These are phyloP conservation scores for Phoma sp. DNA, from an alignment of 2,329 filamentous ascomycete genomes.

Conservation along the genomic window DNA sequence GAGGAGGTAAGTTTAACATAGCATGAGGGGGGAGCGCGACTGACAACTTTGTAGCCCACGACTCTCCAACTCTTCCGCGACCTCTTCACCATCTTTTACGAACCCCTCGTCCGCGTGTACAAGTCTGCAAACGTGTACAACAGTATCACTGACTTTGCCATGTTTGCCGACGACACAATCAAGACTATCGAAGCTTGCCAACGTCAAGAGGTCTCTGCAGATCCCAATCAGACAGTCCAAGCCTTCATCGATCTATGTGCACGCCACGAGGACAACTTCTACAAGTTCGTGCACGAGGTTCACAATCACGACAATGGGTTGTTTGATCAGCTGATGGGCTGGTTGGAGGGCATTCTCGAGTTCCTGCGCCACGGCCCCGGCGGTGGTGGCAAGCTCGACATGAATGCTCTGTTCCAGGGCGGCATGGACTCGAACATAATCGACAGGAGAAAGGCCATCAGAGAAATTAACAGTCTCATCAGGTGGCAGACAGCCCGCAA, in stretches of 20 bases:
- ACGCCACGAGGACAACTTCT: conserved; percentile 94
- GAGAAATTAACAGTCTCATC: conserved; percentile 85
- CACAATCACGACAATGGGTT: conserved; percentile 96
- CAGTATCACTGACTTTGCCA: conserved; percentile 94
- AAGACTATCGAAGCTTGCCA: conserved; percentile 74
- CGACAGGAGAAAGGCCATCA: conserved; percentile 73
- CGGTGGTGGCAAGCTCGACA: conserved; percentile 83
- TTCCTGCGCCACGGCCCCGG: conserved; percentile 85
- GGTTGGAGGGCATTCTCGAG: conserved; percentile 94
- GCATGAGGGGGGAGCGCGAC: neutral
- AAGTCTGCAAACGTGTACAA: conserved; percentile 98
- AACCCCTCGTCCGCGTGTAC: conserved; percentile 94
- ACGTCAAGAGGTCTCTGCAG: conserved; percentile 82
- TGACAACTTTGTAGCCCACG: conserved; percentile 64
- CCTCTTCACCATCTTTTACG: conserved; percentile 98
- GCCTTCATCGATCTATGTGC: conserved; percentile 97
- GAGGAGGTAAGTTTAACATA: conserved; percentile 66
- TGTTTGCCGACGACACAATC: conserved; percentile 93
- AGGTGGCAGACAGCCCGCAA: conserved; percentile 94
- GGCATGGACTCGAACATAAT: conserved; percentile 71
- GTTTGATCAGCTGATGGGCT: conserved; percentile 94
- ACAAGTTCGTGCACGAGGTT: conserved; percentile 98
- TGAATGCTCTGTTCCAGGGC: conserved; percentile 90
- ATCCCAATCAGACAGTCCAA: conserved; percentile 98
- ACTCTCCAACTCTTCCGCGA: conserved; percentile 95